These are phyloP conservation scores for Ophiostoma ulmi DNA, from an alignment of 2,329 filamentous ascomycete genomes.

Conservation along the genomic window DNA sequence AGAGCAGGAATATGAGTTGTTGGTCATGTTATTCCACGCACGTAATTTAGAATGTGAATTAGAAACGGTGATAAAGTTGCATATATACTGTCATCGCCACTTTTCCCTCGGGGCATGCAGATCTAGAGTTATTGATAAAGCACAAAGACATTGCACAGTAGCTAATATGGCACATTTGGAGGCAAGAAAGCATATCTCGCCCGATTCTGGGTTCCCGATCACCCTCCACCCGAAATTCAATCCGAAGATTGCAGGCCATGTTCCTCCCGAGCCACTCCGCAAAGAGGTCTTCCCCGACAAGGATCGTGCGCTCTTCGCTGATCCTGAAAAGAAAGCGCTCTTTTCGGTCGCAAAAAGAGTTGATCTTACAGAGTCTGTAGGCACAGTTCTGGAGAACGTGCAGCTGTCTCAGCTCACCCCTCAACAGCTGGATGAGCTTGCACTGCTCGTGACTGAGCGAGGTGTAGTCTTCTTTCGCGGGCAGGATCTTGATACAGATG, in stretches of 20 bases:
- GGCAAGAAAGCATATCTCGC: not conserved
- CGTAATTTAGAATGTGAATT: not conserved
- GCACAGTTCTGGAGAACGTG: not conserved
- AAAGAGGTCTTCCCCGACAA: not conserved
- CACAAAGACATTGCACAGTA: not conserved
- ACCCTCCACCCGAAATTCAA: not conserved
- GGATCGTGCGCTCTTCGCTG: not conserved
- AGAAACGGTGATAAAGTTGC: not conserved
- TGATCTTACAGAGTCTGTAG: not conserved
- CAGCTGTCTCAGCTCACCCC: conserved; percentile 24
- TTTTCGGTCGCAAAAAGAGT: not conserved
- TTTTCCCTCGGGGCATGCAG: no score
- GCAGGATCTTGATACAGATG: conserved; percentile 43
- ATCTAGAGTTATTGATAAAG: no score
- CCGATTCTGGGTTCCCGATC: not conserved
- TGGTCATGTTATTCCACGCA: not conserved
- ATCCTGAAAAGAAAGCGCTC: not conserved
- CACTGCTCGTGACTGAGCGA: conserved; percentile 43
- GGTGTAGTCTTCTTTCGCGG: conserved; percentile 46
- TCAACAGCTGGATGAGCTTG: conserved; percentile 47
- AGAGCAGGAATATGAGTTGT: not conserved
- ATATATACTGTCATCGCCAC: not conserved
- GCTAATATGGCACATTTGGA: not conserved
- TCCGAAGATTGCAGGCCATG: not conserved
- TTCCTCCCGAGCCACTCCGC: not conserved